Conservation (phyloP, 108 stramenopile species). For the Nitzschia sp. region DNA sequence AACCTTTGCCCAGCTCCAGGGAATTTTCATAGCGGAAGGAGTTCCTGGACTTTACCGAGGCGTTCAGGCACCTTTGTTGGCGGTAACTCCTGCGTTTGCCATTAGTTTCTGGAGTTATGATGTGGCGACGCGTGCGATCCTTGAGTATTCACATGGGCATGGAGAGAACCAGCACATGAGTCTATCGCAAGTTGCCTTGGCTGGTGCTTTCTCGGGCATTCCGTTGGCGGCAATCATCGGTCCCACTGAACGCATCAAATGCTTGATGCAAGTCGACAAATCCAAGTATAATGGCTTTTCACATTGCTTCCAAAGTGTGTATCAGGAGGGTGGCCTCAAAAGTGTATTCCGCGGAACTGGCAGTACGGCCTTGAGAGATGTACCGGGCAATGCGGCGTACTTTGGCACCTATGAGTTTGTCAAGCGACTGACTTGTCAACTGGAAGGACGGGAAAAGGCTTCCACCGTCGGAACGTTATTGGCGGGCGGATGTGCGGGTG, state of each 20-base stretch:
- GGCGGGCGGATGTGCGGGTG: constrained; percentile 88
- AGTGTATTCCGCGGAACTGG: constrained; percentile 80
- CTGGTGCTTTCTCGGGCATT: constrained; percentile 84
- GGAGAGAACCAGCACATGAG: constrained; percentile 47
- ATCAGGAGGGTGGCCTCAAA: constrained; percentile 73
- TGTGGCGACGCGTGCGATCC: constrained; percentile 62
- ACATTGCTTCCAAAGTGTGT: constrained; percentile 65
- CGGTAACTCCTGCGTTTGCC: constrained; percentile 92
- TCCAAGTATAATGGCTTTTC: constrained; percentile 72
- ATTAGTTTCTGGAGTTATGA: constrained; percentile 92
- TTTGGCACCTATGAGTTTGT: constrained; percentile 84
- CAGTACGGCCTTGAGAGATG: constrained; percentile 83
- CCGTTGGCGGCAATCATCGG: constrained; percentile 83
- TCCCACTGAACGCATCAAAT: constrained; percentile 90
- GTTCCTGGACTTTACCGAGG: constrained; percentile 84
- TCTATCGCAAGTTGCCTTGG: constrained; percentile 64
- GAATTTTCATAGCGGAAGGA: constrained; percentile 71
- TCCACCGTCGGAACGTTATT: constrained; percentile 66
- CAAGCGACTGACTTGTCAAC: constrained; percentile 50
- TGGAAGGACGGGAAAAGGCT: constrained; percentile 34
- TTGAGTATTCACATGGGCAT: constrained; percentile 27
- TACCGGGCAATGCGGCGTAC: constrained; percentile 86
- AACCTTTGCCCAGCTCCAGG: constrained; percentile 64
- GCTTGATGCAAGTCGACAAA: constrained; percentile 84
- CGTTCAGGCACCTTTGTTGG: constrained; percentile 83